Conservation (phyloP, 2,329 filamentous ascomycete species). For the Stagonosporopsis vannaccii region DNA sequence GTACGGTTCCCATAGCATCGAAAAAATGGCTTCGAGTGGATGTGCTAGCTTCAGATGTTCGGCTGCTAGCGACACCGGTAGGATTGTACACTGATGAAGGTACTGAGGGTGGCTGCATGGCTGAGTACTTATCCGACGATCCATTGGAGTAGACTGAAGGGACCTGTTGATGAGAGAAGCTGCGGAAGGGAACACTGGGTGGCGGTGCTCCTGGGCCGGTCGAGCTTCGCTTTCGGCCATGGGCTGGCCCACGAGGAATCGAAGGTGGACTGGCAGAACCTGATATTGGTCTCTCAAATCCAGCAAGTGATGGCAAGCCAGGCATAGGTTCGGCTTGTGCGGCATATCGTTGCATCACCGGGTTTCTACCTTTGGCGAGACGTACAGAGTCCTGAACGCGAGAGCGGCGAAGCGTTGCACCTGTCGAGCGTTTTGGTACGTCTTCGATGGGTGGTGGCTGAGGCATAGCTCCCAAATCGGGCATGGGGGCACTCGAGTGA, state of each 20-base stretch:
- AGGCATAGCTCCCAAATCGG: conserved; percentile 66
- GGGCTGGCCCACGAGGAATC: conserved; percentile 73
- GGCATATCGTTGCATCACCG: conserved; percentile 46
- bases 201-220: conserved; percentile 78
- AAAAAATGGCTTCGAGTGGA: conserved; percentile 70
- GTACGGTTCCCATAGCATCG: conserved; percentile 84
- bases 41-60: conserved; percentile 59
- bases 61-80: conserved; percentile 55
- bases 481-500: conserved; percentile 82
- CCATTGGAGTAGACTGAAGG: conserved; percentile 51
- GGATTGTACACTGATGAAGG: conserved; percentile 52
- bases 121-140: conserved; percentile 48
- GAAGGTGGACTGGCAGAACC: conserved; percentile 75
- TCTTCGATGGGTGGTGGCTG: conserved; percentile 48
- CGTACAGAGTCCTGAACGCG: conserved; percentile 88
- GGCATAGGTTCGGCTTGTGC: conserved; percentile 40
- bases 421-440: conserved; percentile 44
- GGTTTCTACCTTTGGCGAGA: conserved; percentile 76
- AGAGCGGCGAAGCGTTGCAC: conserved; percentile 57
- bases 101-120: conserved; percentile 43
- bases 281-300: conserved; percentile 55
- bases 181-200: conserved; percentile 73
- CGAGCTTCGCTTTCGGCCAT: conserved; percentile 88
- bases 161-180: conserved; percentile 68
- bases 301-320: conserved; percentile 37